phyloP scores from a whole-genome alignment of 2,329 filamentous ascomycete genomes.

The Colletotrichum siamense region DNA sequence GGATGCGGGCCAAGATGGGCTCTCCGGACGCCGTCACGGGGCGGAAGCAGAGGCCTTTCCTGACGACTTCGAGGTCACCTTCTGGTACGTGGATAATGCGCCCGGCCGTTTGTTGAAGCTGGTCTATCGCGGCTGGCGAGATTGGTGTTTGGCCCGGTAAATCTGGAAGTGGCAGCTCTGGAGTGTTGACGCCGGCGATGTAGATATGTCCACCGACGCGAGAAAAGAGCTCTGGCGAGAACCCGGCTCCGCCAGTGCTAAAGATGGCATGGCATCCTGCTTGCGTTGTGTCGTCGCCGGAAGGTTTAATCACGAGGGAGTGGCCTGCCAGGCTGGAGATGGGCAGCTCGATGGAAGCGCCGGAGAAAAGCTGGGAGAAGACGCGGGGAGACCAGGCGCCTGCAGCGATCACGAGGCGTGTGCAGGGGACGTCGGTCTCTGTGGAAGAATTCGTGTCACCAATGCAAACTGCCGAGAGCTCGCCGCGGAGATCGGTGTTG shows the following conservation, averaged over 20 bases:
- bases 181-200: constrained; percentile 73
- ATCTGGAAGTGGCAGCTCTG: constrained; percentile 63
- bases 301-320: constrained; percentile 70
- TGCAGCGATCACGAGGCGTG: constrained; percentile 68
- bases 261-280: constrained; percentile 72
- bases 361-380: constrained; percentile 69
- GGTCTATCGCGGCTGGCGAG: constrained; percentile 45
- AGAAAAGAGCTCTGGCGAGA: constrained; percentile 75
- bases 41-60: constrained; percentile 74
- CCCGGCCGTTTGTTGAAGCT: constrained; percentile 53
- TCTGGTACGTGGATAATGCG: constrained; percentile 50
- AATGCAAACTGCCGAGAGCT: constrained; percentile 59
- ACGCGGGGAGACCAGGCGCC: constrained; percentile 75
- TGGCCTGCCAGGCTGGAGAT: constrained; percentile 72
- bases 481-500: constrained; percentile 51
- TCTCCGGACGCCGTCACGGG: constrained; percentile 69
- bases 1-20: constrained; percentile 66
- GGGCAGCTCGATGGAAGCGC: constrained; percentile 56
- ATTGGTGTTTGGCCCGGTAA: constrained; percentile 55
- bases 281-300: constrained; percentile 46
- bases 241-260: constrained; percentile 60
- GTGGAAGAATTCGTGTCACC: constrained; percentile 45
- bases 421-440: constrained; percentile 64
- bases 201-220: constrained; percentile 73
- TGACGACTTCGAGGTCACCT: constrained; percentile 65